Conservation (phyloP, 1,139 yeast species). For the Schwanniomyces etchellsii region DNA sequence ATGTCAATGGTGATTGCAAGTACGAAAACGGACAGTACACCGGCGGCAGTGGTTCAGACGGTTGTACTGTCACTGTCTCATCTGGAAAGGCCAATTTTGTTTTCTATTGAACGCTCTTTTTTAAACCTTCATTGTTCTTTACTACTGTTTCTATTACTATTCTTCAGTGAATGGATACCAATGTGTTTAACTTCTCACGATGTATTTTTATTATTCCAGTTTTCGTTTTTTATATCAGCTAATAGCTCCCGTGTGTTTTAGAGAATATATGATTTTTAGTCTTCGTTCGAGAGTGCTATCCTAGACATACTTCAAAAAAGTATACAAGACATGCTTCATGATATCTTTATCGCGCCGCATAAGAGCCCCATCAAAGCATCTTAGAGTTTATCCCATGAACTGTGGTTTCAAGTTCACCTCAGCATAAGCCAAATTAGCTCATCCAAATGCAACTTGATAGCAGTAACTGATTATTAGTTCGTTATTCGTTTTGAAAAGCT, state of each 20-base stretch:
- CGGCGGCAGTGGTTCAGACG: constrained; percentile 59
- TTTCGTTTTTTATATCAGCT: too few species aligned
- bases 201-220: too few species aligned
- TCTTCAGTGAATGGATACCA: neutral
- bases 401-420: too few species aligned
- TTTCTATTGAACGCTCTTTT: constrained; percentile 30
- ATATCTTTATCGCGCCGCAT: too few species aligned
- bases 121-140: neutral
- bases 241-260: too few species aligned
- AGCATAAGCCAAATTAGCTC: constrained; percentile 4
- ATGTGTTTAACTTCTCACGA: neutral
- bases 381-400: too few species aligned
- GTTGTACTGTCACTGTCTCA: constrained; percentile 91
- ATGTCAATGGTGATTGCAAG: constrained; percentile 69
- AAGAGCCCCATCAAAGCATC: too few species aligned
- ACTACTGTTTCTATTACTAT: constrained; percentile 2
- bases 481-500: constrained; percentile 38
- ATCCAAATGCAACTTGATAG: constrained; percentile 55
- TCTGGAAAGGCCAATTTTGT: constrained; percentile 74
- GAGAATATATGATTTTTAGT: too few species aligned
- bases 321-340: too few species aligned
- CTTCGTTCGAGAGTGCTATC: too few species aligned
- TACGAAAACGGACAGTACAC: constrained; percentile 75
- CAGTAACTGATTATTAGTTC: constrained; percentile 55
- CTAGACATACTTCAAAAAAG: too few species aligned